These are phyloP conservation scores for Leccinum griseonigrum DNA, from an alignment of 1,284 basidiomycete species.

Conservation along the genomic window DNA sequence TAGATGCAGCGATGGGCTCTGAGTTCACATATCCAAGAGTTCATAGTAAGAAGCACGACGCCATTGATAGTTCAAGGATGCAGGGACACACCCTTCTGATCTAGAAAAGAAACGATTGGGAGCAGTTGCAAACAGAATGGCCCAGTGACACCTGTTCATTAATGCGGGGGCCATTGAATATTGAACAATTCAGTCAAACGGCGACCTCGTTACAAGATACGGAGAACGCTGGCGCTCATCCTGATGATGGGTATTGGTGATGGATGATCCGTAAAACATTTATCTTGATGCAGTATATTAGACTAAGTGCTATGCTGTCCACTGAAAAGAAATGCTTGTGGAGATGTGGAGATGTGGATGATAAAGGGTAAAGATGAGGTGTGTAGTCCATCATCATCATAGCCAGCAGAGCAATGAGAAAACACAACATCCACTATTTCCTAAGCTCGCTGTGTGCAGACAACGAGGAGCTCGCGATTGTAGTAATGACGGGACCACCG, in stretches of 20 bases:
- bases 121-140: background rate
- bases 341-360: conserved; percentile 5
- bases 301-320: conserved; percentile 23
- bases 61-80: background rate
- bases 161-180: background rate
- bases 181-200: background rate
- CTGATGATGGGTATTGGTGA: background rate
- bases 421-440: conserved; percentile 13
- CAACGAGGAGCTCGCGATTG: conserved; percentile 36
- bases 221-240: background rate
- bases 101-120: background rate
- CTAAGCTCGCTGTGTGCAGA: conserved; percentile 13
- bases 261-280: conserved; percentile 5
- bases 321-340: conserved; percentile 20
- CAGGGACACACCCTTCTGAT: background rate
- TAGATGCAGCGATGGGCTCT: background rate
- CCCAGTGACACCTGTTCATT: background rate
- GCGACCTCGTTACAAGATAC: background rate
- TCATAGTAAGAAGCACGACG: background rate
- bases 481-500: conserved; percentile 49
- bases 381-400: conserved; percentile 7
- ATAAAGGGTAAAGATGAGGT: conserved; percentile 10
- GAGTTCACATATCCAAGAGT: background rate
- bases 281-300: conserved; percentile 14
- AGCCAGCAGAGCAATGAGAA: background rate